Evolutionary conservation across 1,139 yeast genomes (phyloP).

Genomic region (Pichia sp.): DNA sequence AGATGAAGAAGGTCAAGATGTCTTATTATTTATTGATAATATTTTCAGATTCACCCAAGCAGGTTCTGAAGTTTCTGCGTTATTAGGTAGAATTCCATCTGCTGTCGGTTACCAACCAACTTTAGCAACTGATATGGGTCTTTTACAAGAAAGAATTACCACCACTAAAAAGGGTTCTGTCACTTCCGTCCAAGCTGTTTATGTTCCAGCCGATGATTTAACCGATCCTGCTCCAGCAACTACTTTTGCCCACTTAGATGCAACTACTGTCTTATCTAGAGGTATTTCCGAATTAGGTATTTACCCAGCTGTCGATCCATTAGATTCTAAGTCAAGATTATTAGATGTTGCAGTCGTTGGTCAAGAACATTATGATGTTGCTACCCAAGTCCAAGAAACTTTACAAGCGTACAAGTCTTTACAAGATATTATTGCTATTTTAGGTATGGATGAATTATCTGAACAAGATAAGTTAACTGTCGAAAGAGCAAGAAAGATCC

Average conservation of each 20-base stretch:
- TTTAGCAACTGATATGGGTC: conserved; percentile 99
- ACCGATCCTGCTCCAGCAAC: conserved; percentile 99
- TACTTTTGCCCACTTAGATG: conserved; percentile 99
- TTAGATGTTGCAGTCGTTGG: conserved; percentile 96
- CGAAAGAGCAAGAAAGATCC: conserved; percentile 99
- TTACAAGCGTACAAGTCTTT: conserved; percentile 99
- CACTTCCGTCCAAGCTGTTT: conserved; percentile 99
- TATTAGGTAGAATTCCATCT: conserved; percentile 99
- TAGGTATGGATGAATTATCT: conserved; percentile 99
- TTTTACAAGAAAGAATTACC: conserved; percentile 99
- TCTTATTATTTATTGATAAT: conserved; percentile 97
- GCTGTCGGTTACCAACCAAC: conserved; percentile 99
- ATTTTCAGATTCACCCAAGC: conserved; percentile 99
- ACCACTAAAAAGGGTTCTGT: conserved; percentile 99
- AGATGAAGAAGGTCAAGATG: conserved; percentile 99
- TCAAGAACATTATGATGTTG: conserved; percentile 96
- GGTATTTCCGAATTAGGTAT: conserved; percentile 99
- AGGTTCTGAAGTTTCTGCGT: conserved; percentile 99
- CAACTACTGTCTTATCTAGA: conserved; percentile 99
- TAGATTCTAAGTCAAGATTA: conserved; percentile 98
- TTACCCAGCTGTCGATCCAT: conserved; percentile 99
- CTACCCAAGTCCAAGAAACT: conserved; percentile 93
- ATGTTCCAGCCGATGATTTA: conserved; percentile 99
- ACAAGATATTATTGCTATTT: conserved; percentile 99
- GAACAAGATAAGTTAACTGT: conserved; percentile 98